Percentiles rank a stretch among this genome's conserved stretches.
Evolutionary conservation across 371 early-diverging fungal species (phyloP).

Genomic region (Zancudomyces culisetae): DNA sequence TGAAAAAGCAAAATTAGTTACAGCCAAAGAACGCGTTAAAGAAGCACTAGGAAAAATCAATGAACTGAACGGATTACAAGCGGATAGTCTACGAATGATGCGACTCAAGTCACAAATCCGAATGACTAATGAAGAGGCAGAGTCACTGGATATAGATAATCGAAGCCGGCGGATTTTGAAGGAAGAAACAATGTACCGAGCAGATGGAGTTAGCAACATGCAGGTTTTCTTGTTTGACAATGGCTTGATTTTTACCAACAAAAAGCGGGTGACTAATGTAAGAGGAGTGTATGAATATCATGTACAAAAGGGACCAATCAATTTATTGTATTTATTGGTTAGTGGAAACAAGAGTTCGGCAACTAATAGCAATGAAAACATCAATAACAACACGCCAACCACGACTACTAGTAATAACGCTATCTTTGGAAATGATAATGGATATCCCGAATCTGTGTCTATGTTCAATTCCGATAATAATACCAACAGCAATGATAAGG

Average conservation of each 20-base stretch:
- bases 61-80: conserved; percentile 31
- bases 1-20: conserved; percentile 15
- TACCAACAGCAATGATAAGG: too few species aligned
- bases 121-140: conserved; percentile 12
- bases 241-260: conserved; percentile 17
- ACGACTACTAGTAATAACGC: conserved; percentile 10
- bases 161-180: conserved; percentile 10
- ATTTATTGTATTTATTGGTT: conserved; percentile 19
- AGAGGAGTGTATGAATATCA: conserved; percentile 13
- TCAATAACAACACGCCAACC: background rate
- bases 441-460: too few species aligned
- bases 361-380: conserved; percentile 1
- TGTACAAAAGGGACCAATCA: conserved; percentile 19
- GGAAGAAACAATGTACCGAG: conserved; percentile 13
- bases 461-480: too few species aligned
- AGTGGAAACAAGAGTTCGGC: conserved; percentile 5
- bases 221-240: conserved; percentile 24
- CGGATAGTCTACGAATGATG: conserved; percentile 28
- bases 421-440: background rate
- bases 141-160: conserved; percentile 16
- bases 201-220: conserved; percentile 12
- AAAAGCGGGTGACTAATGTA: conserved; percentile 14
- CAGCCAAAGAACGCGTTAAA: conserved; percentile 21
- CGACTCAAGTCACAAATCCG: conserved; percentile 22
- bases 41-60: conserved; percentile 31